Conservation (phyloP, 208 protist genomes). For the Endotrypanum monterogeii region DNA sequence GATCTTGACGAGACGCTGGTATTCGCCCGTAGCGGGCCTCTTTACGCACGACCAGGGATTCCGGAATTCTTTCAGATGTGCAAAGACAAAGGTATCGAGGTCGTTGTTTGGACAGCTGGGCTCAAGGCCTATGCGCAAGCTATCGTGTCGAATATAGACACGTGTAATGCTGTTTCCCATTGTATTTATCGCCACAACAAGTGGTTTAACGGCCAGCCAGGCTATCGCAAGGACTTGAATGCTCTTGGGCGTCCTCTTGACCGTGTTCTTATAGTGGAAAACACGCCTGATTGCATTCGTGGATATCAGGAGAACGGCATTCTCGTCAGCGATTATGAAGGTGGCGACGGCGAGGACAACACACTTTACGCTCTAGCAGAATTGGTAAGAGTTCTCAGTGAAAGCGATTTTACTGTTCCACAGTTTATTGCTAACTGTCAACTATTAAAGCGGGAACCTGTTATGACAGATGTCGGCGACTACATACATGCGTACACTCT, state of each 20-base stretch:
- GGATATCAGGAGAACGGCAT: constrained; percentile 92
- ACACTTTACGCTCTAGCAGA: constrained; percentile 88
- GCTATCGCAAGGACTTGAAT: constrained; percentile 92
- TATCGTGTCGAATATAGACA: constrained; percentile 93
- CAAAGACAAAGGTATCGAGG: constrained; percentile 85
- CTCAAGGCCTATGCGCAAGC: constrained; percentile 92
- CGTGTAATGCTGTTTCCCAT: constrained; percentile 76
- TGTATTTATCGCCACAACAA: constrained; percentile 94
- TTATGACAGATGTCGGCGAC: constrained; percentile 92
- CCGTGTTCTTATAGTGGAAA: constrained; percentile 91
- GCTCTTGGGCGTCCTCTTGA: constrained; percentile 87
- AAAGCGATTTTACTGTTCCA: constrained; percentile 86
- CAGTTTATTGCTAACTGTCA: constrained; percentile 83
- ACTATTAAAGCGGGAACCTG: constrained; percentile 64
- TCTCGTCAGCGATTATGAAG: constrained; percentile 93
- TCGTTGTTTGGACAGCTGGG: constrained; percentile 93
- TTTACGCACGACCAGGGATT: constrained; percentile 87
- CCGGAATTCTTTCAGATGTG: constrained; percentile 89
- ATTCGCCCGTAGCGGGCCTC: constrained; percentile 84
- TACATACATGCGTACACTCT: constrained; percentile 90
- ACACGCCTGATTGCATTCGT: constrained; percentile 93
- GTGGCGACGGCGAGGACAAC: constrained; percentile 83
- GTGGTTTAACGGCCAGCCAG: constrained; percentile 93
- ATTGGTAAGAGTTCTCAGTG: constrained; percentile 70
- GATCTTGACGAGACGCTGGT: constrained; percentile 93